A percentile compares a stretch with the other conserved stretches of the same genome.
phyloP scores from a whole-genome alignment of 1,139 yeast genomes.

The Arxiozyma heterogenica region DNA sequence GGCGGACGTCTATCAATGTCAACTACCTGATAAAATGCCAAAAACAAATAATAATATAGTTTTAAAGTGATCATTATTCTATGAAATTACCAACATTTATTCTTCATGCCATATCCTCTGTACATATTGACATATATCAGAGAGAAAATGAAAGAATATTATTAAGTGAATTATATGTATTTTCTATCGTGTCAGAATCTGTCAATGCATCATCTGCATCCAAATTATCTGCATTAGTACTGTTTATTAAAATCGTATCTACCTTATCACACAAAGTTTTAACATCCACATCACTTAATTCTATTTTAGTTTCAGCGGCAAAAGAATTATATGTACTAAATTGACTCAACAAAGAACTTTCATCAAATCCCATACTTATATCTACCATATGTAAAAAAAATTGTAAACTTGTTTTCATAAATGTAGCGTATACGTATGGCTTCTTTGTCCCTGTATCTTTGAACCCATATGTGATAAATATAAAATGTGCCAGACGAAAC shows the following conservation, averaged over 20 bases:
- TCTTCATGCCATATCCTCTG: background rate
- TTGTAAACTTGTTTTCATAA: background rate
- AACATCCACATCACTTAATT: background rate
- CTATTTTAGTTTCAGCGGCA: background rate
- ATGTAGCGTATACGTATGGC: background rate
- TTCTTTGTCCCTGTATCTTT: background rate
- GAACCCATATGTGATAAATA: background rate
- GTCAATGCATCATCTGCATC: background rate
- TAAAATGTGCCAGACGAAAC: background rate
- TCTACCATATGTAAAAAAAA: background rate
- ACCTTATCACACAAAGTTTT: background rate
- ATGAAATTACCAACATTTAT: too few relatives aligned
- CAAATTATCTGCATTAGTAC: background rate
- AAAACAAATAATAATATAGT: too few relatives aligned
- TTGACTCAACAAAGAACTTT: background rate
- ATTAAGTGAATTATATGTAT: background rate
- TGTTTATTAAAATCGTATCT: background rate
- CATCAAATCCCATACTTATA: background rate
- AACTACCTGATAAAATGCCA: too few relatives aligned
- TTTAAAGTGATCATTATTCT: too few relatives aligned
- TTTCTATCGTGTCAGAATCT: background rate
- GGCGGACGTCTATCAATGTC: too few relatives aligned
- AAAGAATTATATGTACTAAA: background rate
- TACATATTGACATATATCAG: background rate
- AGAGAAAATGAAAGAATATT: background rate